Conservation (phyloP, 1,284 basidiomycete genomes). For the Puccinia novopanici region DNA sequence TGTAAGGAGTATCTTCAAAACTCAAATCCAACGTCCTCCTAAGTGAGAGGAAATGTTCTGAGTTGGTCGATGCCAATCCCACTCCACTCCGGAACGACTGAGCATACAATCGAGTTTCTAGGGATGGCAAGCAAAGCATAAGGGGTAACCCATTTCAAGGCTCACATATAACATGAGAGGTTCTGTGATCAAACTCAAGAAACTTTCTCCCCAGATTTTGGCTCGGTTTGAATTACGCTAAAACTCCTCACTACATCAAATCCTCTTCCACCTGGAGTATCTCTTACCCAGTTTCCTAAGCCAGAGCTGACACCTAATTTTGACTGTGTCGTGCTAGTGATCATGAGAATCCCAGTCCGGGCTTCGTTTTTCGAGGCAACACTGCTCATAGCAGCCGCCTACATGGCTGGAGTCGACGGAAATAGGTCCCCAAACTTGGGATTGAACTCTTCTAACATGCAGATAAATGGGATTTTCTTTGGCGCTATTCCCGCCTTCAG, state of each 20-base stretch:
- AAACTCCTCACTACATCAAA: not conserved
- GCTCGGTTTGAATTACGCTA: not conserved
- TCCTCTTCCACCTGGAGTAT: not conserved
- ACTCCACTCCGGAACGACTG: not conserved
- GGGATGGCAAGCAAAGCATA: not conserved
- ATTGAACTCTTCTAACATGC: constrained; percentile 38
- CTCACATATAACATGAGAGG: not conserved
- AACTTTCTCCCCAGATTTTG: not conserved
- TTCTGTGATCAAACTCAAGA: not conserved
- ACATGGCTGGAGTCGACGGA: not conserved
- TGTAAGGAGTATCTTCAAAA: not conserved
- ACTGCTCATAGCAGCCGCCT: constrained; percentile 5
- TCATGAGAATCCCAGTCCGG: not conserved
- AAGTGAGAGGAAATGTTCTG: not conserved
- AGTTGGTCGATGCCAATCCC: not conserved
- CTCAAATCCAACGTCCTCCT: not conserved
- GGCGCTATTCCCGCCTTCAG: constrained; percentile 46
- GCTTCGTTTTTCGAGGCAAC: constrained; percentile 4
- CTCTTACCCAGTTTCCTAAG: not conserved
- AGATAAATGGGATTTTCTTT: constrained; percentile 42
- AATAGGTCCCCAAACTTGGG: constrained; percentile 24
- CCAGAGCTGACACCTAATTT: not conserved
- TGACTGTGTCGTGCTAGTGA: not conserved
- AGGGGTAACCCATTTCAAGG: not conserved
- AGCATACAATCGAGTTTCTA: not conserved